Percentiles rank a stretch among this genome's conserved stretches.
Conservation (phyloP, 2,329 filamentous ascomycete species). For the Arthrinium puccinioides region DNA sequence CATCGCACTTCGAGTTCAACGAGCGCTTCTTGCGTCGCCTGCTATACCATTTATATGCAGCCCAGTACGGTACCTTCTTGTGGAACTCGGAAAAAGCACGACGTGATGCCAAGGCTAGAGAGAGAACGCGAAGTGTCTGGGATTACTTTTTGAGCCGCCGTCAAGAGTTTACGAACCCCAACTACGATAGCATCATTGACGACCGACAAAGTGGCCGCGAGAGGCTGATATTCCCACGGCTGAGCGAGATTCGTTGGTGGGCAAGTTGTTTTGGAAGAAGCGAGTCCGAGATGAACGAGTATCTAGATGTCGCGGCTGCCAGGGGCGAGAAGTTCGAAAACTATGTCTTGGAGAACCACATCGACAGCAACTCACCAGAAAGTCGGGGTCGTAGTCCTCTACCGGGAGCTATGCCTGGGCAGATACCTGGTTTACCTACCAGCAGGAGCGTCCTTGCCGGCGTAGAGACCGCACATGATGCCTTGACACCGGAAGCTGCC, state of each 20-base stretch:
- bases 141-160: slow-evolving; percentile 83
- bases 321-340: slow-evolving; percentile 32
- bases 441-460: slow-evolving; percentile 50
- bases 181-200: slow-evolving; percentile 69
- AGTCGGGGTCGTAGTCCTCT: slow-evolving; percentile 24
- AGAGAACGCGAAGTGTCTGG: slow-evolving; percentile 84
- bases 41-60: slow-evolving; percentile 90
- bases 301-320: slow-evolving; percentile 46
- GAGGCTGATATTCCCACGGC: slow-evolving; percentile 72
- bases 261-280: slow-evolving; percentile 76
- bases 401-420: slow-evolving; percentile 23
- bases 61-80: slow-evolving; percentile 93
- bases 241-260: slow-evolving; percentile 89
- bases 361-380: slow-evolving; percentile 32
- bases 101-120: slow-evolving; percentile 57
- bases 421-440: slow-evolving; percentile 27
- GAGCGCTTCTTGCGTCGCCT: slow-evolving; percentile 85
- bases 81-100: slow-evolving; percentile 93
- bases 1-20: slow-evolving; percentile 90
- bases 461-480: slow-evolving; percentile 50
- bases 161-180: slow-evolving; percentile 73
- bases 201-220: slow-evolving; percentile 75
- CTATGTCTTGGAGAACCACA: slow-evolving; percentile 18
- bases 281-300: slow-evolving; percentile 87
- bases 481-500: slow-evolving; percentile 33